Conservation (phyloP, 2,329 filamentous ascomycete species). For the Colletotrichum orbiculare region DNA sequence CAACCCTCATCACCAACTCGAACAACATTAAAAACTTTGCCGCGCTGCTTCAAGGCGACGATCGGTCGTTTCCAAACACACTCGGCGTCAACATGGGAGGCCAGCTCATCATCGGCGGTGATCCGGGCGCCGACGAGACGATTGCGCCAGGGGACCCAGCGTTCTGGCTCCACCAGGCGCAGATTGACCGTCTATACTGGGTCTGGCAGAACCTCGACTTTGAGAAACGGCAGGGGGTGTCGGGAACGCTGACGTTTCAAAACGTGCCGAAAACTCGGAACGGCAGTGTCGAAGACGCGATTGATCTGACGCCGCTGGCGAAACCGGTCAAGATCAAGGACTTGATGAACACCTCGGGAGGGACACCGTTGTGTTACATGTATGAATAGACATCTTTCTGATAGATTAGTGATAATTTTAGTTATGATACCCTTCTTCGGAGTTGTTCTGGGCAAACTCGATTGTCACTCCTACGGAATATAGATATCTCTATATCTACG, state of each 20-base stretch:
- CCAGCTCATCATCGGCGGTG: constrained; percentile 56
- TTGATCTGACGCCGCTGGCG: constrained; percentile 48
- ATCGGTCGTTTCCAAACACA: constrained; percentile 41
- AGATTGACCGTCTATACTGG: constrained; percentile 59
- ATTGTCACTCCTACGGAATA: no score
- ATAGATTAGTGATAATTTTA: neutral
- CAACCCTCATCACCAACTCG: constrained; percentile 45
- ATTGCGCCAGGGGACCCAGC: constrained; percentile 57
- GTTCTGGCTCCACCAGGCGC: constrained; percentile 58
- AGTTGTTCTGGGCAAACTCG: neutral
- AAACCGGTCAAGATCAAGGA: constrained; percentile 47
- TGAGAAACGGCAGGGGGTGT: constrained; percentile 50
- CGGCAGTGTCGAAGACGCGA: constrained; percentile 52
- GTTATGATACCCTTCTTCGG: constrained; percentile 8
- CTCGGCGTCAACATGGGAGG: constrained; percentile 53
- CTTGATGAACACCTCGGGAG: constrained; percentile 54
- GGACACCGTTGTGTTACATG: constrained; percentile 56
- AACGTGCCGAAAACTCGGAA: constrained; percentile 53
- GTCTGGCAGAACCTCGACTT: constrained; percentile 61
- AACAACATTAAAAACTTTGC: constrained; percentile 45
- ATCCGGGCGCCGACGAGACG: constrained; percentile 58
- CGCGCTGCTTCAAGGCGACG: constrained; percentile 49
- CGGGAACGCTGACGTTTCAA: constrained; percentile 55
- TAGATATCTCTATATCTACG: no score
- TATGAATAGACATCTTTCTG: constrained; percentile 42